phyloP scores from a whole-genome alignment of 1,284 basidiomycete species.

The Hymenochaete sp. region DNA sequence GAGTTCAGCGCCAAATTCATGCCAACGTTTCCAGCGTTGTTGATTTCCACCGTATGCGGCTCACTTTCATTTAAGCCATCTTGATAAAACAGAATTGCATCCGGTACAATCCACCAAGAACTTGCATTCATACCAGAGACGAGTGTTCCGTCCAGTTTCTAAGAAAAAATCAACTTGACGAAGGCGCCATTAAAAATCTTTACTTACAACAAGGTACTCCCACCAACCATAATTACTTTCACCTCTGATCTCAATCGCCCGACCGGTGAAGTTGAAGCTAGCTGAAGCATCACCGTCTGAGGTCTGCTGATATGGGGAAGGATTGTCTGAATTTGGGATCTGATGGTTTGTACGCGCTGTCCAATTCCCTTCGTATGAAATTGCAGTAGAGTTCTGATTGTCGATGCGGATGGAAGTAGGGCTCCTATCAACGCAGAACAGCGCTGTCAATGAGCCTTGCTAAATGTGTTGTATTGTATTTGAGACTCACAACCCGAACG shows the following conservation, averaged over 20 bases:
- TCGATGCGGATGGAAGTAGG: not conserved
- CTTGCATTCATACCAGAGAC: constrained; percentile 25
- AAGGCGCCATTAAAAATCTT: not conserved
- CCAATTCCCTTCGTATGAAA: constrained; percentile 6
- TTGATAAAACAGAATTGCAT: constrained; percentile 29
- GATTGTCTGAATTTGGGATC: constrained; percentile 1
- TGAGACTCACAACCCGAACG: constrained; percentile 6
- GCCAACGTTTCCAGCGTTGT: constrained; percentile 20
- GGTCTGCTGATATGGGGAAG: constrained; percentile 7
- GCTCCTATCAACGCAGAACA: not conserved
- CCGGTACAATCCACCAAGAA: constrained; percentile 27
- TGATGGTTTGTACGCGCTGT: not conserved
- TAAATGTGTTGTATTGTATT: not conserved
- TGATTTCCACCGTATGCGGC: constrained; percentile 25
- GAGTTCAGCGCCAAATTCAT: constrained; percentile 19
- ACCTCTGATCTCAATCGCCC: constrained; percentile 10
- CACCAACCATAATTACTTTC: constrained; percentile 11
- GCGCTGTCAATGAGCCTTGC: too few relatives aligned
- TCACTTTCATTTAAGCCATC: constrained; percentile 27
- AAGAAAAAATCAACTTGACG: not conserved
- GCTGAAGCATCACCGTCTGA: not conserved
- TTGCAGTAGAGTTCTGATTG: constrained; percentile 6
- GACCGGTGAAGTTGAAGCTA: constrained; percentile 5
- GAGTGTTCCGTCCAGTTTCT: constrained; percentile 23
- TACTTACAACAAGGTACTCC: constrained; percentile 7